Percentiles rank a stretch among this genome's conserved stretches.
Conservation (phyloP, 148 eudicot genomes). For the Persicaria maculosa region DNA sequence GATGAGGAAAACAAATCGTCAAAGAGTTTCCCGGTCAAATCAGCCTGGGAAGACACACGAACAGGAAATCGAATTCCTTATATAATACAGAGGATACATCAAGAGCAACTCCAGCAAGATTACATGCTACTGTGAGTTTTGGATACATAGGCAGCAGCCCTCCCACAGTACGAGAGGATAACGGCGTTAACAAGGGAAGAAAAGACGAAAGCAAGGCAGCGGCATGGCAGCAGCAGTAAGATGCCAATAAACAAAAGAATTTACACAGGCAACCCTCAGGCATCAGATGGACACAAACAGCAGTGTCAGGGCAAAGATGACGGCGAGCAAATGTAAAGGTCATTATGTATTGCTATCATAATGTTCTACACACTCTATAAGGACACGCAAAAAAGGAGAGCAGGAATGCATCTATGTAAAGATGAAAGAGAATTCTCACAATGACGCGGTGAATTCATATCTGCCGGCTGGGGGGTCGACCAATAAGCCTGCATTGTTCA, state of each 20-base stretch:
- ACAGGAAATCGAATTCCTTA: conserved; percentile 3
- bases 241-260: conserved; percentile 7
- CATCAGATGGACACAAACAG: background rate
- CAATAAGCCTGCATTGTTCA: conserved; percentile 96
- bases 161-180: conserved; percentile 3
- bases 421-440: background rate
- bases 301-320: conserved; percentile 3
- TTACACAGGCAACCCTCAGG: conserved; percentile 8
- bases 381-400: background rate
- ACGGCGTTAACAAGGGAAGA: background rate
- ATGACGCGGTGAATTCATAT: conserved; percentile 22
- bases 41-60: background rate
- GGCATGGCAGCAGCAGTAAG: background rate
- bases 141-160: conserved; percentile 25
- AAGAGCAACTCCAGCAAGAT: conserved; percentile 2
- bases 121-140: conserved; percentile 2
- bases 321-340: background rate
- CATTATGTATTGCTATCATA: conserved; percentile 5
- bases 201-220: conserved; percentile 1
- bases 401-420: conserved; percentile 1
- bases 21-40: background rate
- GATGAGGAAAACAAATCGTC: background rate
- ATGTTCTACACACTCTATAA: background rate
- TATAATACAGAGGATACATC: conserved; percentile 11
- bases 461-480: conserved; percentile 45